Evolutionary conservation across 2,329 filamentous ascomycete genomes (phyloP).

Genomic region (Ascosphaera apis): DNA sequence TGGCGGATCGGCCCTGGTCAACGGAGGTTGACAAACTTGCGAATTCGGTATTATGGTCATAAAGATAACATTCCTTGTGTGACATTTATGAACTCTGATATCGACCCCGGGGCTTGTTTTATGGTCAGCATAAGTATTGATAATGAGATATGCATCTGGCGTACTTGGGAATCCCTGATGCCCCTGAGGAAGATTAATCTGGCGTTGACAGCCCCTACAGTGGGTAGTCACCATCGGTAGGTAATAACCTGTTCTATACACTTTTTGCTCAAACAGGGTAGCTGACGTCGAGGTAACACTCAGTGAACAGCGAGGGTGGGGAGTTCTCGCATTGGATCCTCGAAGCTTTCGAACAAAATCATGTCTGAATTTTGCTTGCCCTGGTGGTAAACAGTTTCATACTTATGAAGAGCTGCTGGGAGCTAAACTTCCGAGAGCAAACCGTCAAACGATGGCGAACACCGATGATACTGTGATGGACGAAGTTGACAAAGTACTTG

Average conservation of each 20-base stretch:
- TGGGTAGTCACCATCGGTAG: not conserved
- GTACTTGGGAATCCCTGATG: conserved; percentile 18
- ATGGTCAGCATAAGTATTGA: conserved; percentile 34
- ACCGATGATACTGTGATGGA: not conserved
- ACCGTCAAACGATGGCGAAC: not conserved
- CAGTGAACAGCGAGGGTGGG: conserved; percentile 18
- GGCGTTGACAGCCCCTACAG: not conserved
- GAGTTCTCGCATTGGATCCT: conserved; percentile 23
- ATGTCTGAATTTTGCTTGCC: conserved; percentile 4
- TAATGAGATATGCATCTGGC: conserved; percentile 27
- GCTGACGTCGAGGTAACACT: not conserved
- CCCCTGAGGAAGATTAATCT: conserved; percentile 7
- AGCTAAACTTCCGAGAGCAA: not conserved
- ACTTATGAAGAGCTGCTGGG: not conserved
- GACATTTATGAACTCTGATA: conserved; percentile 33
- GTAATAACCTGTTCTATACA: not conserved
- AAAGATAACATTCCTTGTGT: conserved; percentile 33
- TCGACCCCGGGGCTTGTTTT: conserved; percentile 32
- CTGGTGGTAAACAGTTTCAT: not conserved
- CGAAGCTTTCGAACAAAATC: conserved; percentile 16
- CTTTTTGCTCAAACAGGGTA: no score
- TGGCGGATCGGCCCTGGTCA: conserved; percentile 13
- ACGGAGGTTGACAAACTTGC: conserved; percentile 20
- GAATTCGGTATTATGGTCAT: conserved; percentile 20
- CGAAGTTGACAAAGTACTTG: conserved; percentile 2